A percentile compares a stretch with the other conserved stretches of the same genome.
Evolutionary conservation across 225 moss, liverwort and hornwort species (phyloP).

Genomic region (Physcomitrellopsis africana): DNA sequence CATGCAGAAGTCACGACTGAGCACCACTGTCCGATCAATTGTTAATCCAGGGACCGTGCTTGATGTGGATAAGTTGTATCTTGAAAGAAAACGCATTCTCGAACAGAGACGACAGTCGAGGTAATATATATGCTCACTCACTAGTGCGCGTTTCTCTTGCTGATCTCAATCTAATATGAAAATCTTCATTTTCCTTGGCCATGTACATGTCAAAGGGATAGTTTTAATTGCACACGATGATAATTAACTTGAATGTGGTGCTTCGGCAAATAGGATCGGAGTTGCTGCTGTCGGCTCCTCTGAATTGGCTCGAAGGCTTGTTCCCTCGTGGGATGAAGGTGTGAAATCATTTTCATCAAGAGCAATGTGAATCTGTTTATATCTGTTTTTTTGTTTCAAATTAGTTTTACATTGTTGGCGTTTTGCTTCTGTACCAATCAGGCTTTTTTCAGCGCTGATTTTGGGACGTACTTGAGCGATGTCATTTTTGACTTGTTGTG

Average conservation of each 20-base stretch:
- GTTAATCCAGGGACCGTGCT: slow-evolving; percentile 34
- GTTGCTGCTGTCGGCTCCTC: slow-evolving; percentile 75
- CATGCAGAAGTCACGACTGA: slow-evolving; percentile 62
- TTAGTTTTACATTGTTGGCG: neutral
- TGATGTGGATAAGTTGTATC: slow-evolving; percentile 60
- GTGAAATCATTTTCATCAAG: neutral
- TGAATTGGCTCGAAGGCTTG: slow-evolving; percentile 79
- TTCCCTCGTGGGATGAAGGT: slow-evolving; percentile 89
- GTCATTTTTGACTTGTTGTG: slow-evolving; percentile 11
- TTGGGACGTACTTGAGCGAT: slow-evolving; percentile 18
- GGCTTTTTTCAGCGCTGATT: slow-evolving; percentile 24
- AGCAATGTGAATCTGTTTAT: slow-evolving; percentile 8
- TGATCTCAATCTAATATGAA: slow-evolving; percentile 2
- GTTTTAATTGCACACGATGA: slow-evolving; percentile 1
- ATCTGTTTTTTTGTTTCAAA: too few species aligned
- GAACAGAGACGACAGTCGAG: slow-evolving; percentile 51
- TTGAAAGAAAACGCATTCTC: slow-evolving; percentile 54
- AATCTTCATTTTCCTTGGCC: slow-evolving; percentile 7
- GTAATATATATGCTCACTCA: slow-evolving; percentile 32
- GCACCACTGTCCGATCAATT: slow-evolving; percentile 58
- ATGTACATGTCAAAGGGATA: neutral
- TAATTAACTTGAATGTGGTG: slow-evolving; percentile 22
- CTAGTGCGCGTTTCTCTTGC: slow-evolving; percentile 7
- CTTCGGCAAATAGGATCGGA: slow-evolving; percentile 34
- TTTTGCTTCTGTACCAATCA: neutral